Evolutionary conservation across 345 rosid species (phyloP).

Genomic region (Arabidopsis suecica): DNA sequence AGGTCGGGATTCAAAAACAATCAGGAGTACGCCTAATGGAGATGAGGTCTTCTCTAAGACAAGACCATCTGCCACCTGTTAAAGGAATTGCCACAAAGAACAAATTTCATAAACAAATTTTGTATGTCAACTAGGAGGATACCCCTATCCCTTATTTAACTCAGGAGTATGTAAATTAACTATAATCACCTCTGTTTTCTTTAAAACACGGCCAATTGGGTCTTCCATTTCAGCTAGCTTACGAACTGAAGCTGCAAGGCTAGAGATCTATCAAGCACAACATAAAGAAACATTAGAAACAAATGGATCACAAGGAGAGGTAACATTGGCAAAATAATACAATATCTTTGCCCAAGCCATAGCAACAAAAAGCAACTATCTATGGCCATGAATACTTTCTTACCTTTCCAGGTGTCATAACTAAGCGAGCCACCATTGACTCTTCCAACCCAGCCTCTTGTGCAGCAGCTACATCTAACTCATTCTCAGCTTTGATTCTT

Average conservation of each 20-base stretch:
- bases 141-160: neutral
- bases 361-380: neutral
- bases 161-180: neutral
- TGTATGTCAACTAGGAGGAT: neutral
- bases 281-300: conserved; percentile 13
- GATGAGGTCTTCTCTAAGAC: conserved; percentile 92
- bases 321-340: neutral
- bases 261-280: conserved; percentile 60
- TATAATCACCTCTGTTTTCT: conserved; percentile 85
- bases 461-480: conserved; percentile 80
- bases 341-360: neutral
- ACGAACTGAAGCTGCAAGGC: conserved; percentile 81
- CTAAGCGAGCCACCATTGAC: conserved; percentile 77
- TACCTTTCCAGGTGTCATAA: conserved; percentile 84
- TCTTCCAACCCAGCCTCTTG: conserved; percentile 73
- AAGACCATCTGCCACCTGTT: conserved; percentile 95
- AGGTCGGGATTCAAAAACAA: conserved; percentile 97
- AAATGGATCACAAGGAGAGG: conserved; percentile 17
- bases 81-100: conserved; percentile 27
- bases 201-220: conserved; percentile 80
- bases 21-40: conserved; percentile 94
- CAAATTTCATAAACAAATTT: conserved; percentile 31
- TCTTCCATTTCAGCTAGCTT: conserved; percentile 95
- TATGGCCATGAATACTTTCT: conserved; percentile 20
- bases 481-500: conserved; percentile 68